phyloP scores from a whole-genome alignment of 1,284 basidiomycete species.

The Naganishia albida region DNA sequence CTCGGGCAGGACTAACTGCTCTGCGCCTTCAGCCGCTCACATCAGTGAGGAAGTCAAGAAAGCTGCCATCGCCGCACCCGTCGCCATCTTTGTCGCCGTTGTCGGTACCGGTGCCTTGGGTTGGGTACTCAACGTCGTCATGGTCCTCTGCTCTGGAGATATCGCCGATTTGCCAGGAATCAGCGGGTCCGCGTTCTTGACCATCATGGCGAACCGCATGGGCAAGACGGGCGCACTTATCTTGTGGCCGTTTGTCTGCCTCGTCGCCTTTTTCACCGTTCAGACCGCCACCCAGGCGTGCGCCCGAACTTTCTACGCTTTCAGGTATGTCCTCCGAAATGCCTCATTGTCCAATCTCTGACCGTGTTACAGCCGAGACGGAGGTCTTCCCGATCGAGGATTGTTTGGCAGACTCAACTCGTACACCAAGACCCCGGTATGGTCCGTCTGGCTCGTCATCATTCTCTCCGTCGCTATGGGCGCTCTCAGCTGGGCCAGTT shows the following conservation, averaged over 20 bases:
- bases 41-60: slow-evolving; percentile 89
- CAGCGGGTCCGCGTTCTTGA: slow-evolving; percentile 69
- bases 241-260: slow-evolving; percentile 62
- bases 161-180: slow-evolving; percentile 58
- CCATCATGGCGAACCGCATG: slow-evolving; percentile 73
- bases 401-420: slow-evolving; percentile 72
- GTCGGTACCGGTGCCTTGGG: slow-evolving; percentile 79
- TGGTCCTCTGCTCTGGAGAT: slow-evolving; percentile 71
- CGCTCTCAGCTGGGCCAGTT: slow-evolving; percentile 73
- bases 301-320: slow-evolving; percentile 83
- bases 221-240: slow-evolving; percentile 70
- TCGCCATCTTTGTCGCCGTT: slow-evolving; percentile 83
- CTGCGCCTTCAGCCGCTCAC: slow-evolving; percentile 63
- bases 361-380: slow-evolving; percentile 40
- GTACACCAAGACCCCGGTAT: slow-evolving; percentile 72
- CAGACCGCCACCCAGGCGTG: slow-evolving; percentile 79
- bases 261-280: slow-evolving; percentile 80
- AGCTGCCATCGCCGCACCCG: slow-evolving; percentile 81
- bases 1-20: slow-evolving; percentile 40
- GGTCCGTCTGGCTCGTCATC: slow-evolving; percentile 77
- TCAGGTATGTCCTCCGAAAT: slow-evolving; percentile 62
- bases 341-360: neutral
- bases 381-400: slow-evolving; percentile 75
- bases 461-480: slow-evolving; percentile 59
- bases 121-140: slow-evolving; percentile 78